Conservation (phyloP, 805 yeast genomes). For the Candida multigemmis region DNA sequence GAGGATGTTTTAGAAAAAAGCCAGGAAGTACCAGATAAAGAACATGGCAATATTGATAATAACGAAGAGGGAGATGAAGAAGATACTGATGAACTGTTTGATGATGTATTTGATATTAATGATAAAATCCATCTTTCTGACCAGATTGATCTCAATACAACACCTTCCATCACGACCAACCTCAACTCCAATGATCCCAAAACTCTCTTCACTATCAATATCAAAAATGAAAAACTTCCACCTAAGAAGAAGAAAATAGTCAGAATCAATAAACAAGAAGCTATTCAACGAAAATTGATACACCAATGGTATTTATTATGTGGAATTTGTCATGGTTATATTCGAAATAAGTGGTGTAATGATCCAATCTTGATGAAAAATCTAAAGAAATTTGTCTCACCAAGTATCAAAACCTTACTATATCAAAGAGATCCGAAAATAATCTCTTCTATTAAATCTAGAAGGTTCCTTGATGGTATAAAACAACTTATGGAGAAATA, state of each 20-base stretch:
- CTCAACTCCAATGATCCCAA: too few relatives aligned
- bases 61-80: too few relatives aligned
- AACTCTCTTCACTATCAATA: too few relatives aligned
- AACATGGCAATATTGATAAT: too few relatives aligned
- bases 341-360: slow-evolving; percentile 71
- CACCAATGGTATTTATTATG: slow-evolving; percentile 54
- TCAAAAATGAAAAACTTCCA: too few relatives aligned
- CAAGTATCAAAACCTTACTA: slow-evolving; percentile 4
- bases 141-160: too few relatives aligned
- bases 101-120: too few relatives aligned
- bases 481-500: slow-evolving; percentile 58
- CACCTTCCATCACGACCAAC: slow-evolving; percentile 7
- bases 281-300: slow-evolving; percentile 37
- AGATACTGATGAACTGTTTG: too few relatives aligned
- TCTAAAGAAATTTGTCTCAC: slow-evolving; percentile 41
- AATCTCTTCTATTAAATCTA: slow-evolving; percentile 34
- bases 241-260: slow-evolving; percentile 16
- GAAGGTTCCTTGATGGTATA: slow-evolving; percentile 72
- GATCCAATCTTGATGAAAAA: slow-evolving; percentile 29
- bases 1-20: too few relatives aligned
- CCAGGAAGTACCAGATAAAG: too few relatives aligned
- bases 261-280: slow-evolving; percentile 46
- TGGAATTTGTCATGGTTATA: slow-evolving; percentile 57
- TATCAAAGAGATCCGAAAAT: slow-evolving; percentile 4
- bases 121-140: too few relatives aligned